Percentiles rank a stretch among this genome's conserved stretches.
Evolutionary conservation across 2,329 filamentous ascomycete species (phyloP).

Genomic region (Fusarium gaditjirri): DNA sequence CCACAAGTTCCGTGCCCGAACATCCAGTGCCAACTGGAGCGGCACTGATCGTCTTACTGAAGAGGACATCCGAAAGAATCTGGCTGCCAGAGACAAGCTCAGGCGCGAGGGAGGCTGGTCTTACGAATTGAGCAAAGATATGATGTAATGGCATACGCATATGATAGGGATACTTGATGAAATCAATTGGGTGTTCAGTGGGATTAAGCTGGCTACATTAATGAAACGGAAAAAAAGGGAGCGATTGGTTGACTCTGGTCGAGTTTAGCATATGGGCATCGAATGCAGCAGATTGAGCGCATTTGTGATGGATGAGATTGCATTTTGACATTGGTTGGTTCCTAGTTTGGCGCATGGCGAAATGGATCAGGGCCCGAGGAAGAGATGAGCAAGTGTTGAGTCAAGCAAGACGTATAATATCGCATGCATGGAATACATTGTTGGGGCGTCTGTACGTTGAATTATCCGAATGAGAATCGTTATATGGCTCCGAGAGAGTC

Average conservation of each 20-base stretch:
- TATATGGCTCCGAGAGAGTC: not conserved
- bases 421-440: constrained; percentile 14
- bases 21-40: constrained; percentile 95
- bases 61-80: constrained; percentile 84
- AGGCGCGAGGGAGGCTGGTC: constrained; percentile 87
- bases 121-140: constrained; percentile 67
- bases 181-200: constrained; percentile 8
- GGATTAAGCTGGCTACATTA: constrained; percentile 5
- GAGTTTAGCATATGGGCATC: constrained; percentile 26
- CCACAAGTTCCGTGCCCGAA: constrained; percentile 89
- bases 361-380: constrained; percentile 5
- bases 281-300: constrained; percentile 36
- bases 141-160: constrained; percentile 49
- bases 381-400: constrained; percentile 2
- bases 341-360: constrained; percentile 41
- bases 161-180: constrained; percentile 25
- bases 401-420: not conserved
- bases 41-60: constrained; percentile 84
- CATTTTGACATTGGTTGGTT: constrained; percentile 8
- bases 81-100: constrained; percentile 81
- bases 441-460: not conserved
- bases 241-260: constrained; percentile 24
- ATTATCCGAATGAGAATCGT: not conserved
- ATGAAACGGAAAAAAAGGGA: constrained; percentile 15
- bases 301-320: constrained; percentile 29